Conservation (phyloP, 257 asterid genomes). For the Dorcoceras hygrometricum region DNA sequence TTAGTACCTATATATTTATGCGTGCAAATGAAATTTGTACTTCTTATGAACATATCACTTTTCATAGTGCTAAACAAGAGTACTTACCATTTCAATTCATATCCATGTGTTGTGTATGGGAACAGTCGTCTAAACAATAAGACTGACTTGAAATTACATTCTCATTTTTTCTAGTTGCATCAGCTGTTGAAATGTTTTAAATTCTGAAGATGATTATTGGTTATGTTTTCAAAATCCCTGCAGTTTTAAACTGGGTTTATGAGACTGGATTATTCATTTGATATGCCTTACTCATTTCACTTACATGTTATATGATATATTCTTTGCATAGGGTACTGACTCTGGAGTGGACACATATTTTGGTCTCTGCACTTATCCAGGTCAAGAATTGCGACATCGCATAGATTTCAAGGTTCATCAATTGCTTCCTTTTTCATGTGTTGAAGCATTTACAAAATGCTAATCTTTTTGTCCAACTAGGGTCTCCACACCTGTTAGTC, state of each 20-base stretch:
- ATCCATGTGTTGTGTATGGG: conserved; percentile 1
- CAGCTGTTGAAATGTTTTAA: background rate
- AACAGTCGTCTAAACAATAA: background rate
- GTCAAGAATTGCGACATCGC: conserved; percentile 80
- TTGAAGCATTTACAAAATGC: conserved; percentile 2
- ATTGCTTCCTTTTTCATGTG: background rate
- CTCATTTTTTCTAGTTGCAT: too few species aligned
- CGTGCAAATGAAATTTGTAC: conserved; percentile 1
- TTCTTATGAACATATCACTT: background rate
- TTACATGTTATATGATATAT: conserved; percentile 14
- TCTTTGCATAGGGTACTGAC: conserved; percentile 63
- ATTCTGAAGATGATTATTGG: background rate
- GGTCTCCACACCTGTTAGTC: conserved; percentile 11
- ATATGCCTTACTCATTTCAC: conserved; percentile 2
- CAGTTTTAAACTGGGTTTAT: background rate
- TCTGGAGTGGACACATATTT: conserved; percentile 91
- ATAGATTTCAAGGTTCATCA: conserved; percentile 75
- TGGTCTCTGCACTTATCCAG: conserved; percentile 91
- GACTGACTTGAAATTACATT: background rate
- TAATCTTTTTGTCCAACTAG: conserved; percentile 6
- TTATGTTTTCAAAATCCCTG: background rate
- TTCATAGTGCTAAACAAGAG: background rate
- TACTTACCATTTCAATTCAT: conserved; percentile 3
- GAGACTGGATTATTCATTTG: background rate
- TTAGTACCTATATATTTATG: background rate